phyloP scores from a whole-genome alignment of 225 moss, liverwort and hornwort species.

The Ulota crispa region DNA sequence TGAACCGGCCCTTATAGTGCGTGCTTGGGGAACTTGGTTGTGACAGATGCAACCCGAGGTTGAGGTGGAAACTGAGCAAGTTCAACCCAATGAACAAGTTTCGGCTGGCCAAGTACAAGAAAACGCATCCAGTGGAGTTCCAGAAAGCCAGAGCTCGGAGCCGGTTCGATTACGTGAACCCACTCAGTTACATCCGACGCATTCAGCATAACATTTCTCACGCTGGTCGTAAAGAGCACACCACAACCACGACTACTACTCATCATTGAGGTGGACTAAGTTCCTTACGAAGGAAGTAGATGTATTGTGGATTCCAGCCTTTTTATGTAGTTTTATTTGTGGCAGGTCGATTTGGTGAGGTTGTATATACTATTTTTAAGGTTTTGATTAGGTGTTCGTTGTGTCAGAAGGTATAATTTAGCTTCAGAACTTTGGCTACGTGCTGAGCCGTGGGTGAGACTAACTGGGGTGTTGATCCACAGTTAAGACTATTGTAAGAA shows the following conservation, averaged over 20 bases:
- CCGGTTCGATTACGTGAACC: slow-evolving; percentile 49
- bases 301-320: too few species aligned
- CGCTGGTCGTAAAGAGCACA: slow-evolving; percentile 16
- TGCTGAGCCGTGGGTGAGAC: not conserved
- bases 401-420: not conserved
- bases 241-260: not conserved
- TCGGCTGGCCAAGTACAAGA: slow-evolving; percentile 38
- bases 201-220: slow-evolving; percentile 58
- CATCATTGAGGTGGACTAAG: not conserved
- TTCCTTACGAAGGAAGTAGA: not conserved
- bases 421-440: not conserved
- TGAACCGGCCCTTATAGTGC: too few species aligned
- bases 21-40: not conserved
- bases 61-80: slow-evolving; percentile 34
- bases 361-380: not conserved
- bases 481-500: not conserved
- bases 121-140: slow-evolving; percentile 44
- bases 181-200: slow-evolving; percentile 52
- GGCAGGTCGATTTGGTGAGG: too few species aligned
- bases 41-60: slow-evolving; percentile 34
- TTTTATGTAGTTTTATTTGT: too few species aligned
- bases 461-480: not conserved
- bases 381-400: not conserved
- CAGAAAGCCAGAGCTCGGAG: slow-evolving; percentile 38
- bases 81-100: slow-evolving; percentile 34